Base-by-base conservation (phyloP, 139 green algal genomes). In the Closterium sp. region DNA sequence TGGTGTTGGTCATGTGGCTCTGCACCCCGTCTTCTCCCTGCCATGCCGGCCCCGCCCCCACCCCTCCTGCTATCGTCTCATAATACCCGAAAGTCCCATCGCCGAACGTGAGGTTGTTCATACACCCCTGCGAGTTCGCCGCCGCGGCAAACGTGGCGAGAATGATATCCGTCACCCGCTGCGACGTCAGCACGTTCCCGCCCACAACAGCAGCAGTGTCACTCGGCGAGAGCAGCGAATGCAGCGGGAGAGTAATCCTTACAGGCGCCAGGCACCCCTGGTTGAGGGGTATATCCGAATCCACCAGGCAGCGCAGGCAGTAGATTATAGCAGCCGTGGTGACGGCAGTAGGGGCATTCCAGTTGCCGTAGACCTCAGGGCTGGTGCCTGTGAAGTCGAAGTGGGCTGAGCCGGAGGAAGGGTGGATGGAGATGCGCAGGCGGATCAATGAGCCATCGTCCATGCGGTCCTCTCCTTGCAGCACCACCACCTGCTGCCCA, bases 81-180 rank as follows among this genome's bases (percentile, higher is more conserved):
- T 99, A 99, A 95, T 99, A 99, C 2, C 97, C 93, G 50, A 94
- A 96, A 2, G 84, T 93, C 10, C 91, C 90, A 31, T 95, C 91
- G 24, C 98, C 98, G 96, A 99, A 99, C 0, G 98, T 99, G 87
- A 99, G 97, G 96, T 99, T 99, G 96, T 99, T 99, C 98, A 99
- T 99, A 27, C 73, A 94, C 92, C 91, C 91, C 31, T 94, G 88
- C 9, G 91, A 94, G 27, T 89, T 91, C n/a, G 91, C 91, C 6
- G 89, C 93, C 62, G 91, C 91, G 10, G 90, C 88, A 90, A 99
- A 99, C 5, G 97, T 97, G 88, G 96, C 97, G 28, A 99, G 96
- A 87, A 99, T 96, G 10, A 99, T 97, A 93, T 99, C 98, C 19
- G 98, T 99, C 31, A 99, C 97, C 1, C 98, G 94, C 95, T 99